These are phyloP conservation scores for Mycena belliarum DNA, from an alignment of 768 basidiomycete species.

Conservation along the genomic window DNA sequence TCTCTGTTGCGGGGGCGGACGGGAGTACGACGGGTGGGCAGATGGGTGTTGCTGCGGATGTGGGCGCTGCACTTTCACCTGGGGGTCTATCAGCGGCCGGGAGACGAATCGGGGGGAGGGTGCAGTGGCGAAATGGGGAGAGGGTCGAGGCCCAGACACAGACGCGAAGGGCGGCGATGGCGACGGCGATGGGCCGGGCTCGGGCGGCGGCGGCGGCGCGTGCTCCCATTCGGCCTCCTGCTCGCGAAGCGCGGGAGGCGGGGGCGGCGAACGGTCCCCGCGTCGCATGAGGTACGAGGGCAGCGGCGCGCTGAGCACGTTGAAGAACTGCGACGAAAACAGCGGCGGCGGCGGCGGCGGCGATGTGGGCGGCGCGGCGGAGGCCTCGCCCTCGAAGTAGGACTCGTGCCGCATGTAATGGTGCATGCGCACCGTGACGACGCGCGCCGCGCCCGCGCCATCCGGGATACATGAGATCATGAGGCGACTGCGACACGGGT, in stretches of 20 bases:
- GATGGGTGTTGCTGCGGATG: too few relatives aligned
- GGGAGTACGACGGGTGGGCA: too few relatives aligned
- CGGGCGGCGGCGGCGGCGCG: neutral
- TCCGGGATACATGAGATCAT: slow-evolving; percentile 46
- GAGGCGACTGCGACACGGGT: slow-evolving; percentile 46
- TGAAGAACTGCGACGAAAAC: slow-evolving; percentile 2
- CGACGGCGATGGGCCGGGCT: neutral
- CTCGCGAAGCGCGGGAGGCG: slow-evolving; percentile 7
- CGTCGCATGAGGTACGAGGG: slow-evolving; percentile 1
- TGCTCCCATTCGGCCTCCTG: slow-evolving; percentile 13
- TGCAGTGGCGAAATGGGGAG: neutral
- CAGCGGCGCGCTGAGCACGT: slow-evolving; percentile 2
- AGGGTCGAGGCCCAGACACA: neutral
- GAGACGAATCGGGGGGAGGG: neutral
- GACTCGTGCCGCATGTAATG: slow-evolving; percentile 31
- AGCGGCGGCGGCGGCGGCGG: neutral
- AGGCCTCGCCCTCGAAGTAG: slow-evolving; percentile 32
- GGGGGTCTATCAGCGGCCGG: too few relatives aligned
- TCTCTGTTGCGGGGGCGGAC: too few relatives aligned
- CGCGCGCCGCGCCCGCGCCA: slow-evolving; percentile 21
- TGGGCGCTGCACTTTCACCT: too few relatives aligned
- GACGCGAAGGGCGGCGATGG: neutral
- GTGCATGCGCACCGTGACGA: slow-evolving; percentile 45
- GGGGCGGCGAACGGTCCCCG: slow-evolving; percentile 1
- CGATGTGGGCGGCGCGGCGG: neutral